Percentiles rank a stretch among this genome's conserved stretches.
Evolutionary conservation across 140 eudicot genomes (phyloP).

Genomic region (Cichorium intybus): DNA sequence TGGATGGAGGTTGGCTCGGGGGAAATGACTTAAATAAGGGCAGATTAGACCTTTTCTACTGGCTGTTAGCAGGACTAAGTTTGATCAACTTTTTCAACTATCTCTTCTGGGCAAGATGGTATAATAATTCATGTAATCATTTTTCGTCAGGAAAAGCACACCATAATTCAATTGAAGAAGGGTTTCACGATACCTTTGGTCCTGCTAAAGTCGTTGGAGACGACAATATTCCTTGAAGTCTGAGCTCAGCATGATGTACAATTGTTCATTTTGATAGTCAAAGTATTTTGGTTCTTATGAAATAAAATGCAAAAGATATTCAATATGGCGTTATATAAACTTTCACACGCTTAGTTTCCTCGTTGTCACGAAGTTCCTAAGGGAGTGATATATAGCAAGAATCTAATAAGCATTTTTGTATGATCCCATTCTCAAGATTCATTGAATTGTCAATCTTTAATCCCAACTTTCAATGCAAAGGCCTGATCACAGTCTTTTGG

Average conservation of each 20-base stretch:
- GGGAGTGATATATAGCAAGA: conserved; percentile 3
- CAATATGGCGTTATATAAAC: conserved; percentile 3
- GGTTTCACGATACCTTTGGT: conserved; percentile 19
- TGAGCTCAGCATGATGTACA: neutral
- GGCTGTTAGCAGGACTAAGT: conserved; percentile 79
- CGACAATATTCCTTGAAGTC: conserved; percentile 26
- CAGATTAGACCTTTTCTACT: conserved; percentile 78
- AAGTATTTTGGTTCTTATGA: conserved; percentile 19
- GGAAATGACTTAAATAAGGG: conserved; percentile 75
- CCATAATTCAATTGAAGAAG: conserved; percentile 32
- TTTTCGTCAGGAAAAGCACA: conserved; percentile 21
- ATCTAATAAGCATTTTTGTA: conserved; percentile 9
- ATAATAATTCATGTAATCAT: conserved; percentile 23
- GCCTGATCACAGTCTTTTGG: conserved; percentile 20
- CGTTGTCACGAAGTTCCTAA: neutral
- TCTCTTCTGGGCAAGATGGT: conserved; percentile 83
- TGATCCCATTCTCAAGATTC: conserved; percentile 7
- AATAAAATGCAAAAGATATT: conserved; percentile 8
- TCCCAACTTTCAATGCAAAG: conserved; percentile 1
- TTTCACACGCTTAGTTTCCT: neutral
- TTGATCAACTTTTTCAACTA: conserved; percentile 68
- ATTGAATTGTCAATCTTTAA: neutral
- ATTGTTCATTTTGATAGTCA: conserved; percentile 24
- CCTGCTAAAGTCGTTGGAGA: conserved; percentile 33
- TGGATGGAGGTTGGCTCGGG: conserved; percentile 65